Conservation (phyloP, 176 grass and related monocot genomes). For the Triticum urartu region DNA sequence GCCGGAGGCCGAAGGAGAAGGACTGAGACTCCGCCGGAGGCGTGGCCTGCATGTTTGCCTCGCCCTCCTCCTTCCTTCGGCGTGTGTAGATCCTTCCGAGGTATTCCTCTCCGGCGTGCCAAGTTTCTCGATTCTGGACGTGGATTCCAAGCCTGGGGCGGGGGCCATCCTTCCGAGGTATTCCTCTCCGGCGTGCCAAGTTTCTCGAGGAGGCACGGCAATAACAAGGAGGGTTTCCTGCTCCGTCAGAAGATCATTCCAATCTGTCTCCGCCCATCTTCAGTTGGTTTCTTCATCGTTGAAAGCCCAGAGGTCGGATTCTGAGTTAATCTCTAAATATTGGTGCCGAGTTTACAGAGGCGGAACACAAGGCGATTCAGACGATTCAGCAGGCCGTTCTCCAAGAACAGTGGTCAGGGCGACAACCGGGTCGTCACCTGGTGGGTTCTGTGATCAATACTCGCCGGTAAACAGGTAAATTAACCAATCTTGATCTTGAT, state of each 20-base stretch:
- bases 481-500: background rate
- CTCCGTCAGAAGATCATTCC: constrained; percentile 11
- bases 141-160: background rate
- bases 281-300: background rate
- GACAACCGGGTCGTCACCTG: background rate
- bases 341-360: background rate
- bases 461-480: background rate
- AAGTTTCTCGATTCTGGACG: constrained; percentile 19
- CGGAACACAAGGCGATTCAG: background rate
- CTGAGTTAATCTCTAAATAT: background rate
- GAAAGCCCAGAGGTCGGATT: background rate
- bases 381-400: background rate
- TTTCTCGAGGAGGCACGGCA: constrained; percentile 25
- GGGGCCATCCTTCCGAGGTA: background rate
- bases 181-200: no score
- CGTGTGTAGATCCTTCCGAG: constrained; percentile 12
- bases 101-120: constrained; percentile 14
- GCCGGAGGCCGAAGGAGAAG: background rate
- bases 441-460: constrained; percentile 20
- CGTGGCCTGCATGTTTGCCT: background rate
- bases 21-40: background rate
- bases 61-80: constrained; percentile 7
- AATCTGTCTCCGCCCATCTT: background rate
- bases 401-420: background rate
- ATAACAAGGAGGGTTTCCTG: constrained; percentile 14